phyloP scores from a whole-genome alignment of 1,139 yeast species.

The Yamadazyma conglobata region DNA sequence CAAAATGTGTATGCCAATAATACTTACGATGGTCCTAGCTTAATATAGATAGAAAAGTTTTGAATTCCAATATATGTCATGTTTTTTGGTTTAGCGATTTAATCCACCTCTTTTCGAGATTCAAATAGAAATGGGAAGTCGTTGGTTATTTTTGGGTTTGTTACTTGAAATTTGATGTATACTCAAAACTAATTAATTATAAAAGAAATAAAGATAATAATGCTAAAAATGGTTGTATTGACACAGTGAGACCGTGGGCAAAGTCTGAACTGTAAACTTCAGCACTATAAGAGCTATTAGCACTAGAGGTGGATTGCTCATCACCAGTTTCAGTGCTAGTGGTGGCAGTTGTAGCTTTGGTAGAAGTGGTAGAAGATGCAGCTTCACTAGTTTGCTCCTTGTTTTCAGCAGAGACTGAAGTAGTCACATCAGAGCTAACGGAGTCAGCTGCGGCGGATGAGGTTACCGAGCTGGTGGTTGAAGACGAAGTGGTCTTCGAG shows the following conservation, averaged over 20 bases:
- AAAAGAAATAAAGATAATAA: slow-evolving; percentile 1
- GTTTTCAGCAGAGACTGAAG: not conserved
- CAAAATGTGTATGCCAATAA: slow-evolving; percentile 10
- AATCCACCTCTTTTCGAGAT: too few species aligned
- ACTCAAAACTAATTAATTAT: not conserved
- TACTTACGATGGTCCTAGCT: slow-evolving; percentile 29
- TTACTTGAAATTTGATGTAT: too few species aligned
- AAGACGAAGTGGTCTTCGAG: slow-evolving; percentile 2
- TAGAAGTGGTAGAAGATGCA: not conserved
- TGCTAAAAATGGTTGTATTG: slow-evolving; percentile 1
- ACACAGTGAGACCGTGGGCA: not conserved
- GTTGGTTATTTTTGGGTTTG: slow-evolving; percentile 1
- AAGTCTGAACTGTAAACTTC: not conserved
- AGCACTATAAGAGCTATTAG: too few species aligned
- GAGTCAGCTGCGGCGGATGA: not conserved
- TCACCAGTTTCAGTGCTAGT: too few species aligned
- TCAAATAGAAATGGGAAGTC: not conserved
- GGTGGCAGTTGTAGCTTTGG: too few species aligned
- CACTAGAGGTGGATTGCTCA: not conserved
- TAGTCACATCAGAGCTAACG: not conserved
- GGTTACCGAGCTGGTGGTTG: not conserved
- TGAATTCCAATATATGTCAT: slow-evolving; percentile 1
- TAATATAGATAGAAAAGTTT: slow-evolving; percentile 16
- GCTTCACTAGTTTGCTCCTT: not conserved
- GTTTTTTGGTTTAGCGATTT: too few species aligned